A percentile compares a stretch with the other conserved stretches of the same genome.
phyloP scores from a whole-genome alignment of 2,329 filamentous ascomycete genomes.

The Beauveria varroae region DNA sequence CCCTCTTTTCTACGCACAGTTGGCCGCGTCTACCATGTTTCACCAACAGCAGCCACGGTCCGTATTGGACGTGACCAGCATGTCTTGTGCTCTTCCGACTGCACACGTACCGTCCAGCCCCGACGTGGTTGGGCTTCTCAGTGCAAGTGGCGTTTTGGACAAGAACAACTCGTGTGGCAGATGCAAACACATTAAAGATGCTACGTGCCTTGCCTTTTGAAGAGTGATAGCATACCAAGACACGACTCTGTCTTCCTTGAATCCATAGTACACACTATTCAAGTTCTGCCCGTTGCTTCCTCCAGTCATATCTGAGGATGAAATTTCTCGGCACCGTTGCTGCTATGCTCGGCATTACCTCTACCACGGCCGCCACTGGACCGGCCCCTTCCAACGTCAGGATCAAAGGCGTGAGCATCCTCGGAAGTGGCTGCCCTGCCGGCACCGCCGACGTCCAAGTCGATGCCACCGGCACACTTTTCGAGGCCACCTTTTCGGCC shows the following conservation, averaged over 20 bases:
- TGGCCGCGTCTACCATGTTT: background rate
- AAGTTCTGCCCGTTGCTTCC: background rate
- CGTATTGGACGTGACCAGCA: background rate
- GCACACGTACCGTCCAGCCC: background rate
- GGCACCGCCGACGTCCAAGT: slow-evolving; percentile 19
- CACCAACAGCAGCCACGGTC: slow-evolving; percentile 1
- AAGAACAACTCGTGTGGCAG: background rate
- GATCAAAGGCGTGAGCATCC: slow-evolving; percentile 16
- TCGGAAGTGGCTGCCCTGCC: slow-evolving; percentile 20
- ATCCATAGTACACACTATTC: background rate
- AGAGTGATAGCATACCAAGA: background rate
- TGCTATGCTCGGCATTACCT: slow-evolving; percentile 7
- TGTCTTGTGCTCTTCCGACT: background rate
- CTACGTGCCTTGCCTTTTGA: background rate
- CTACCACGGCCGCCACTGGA: background rate
- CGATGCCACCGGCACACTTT: slow-evolving; percentile 18
- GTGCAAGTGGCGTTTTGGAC: background rate
- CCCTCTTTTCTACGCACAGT: slow-evolving; percentile 2
- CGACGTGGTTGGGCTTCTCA: background rate
- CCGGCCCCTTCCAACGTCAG: slow-evolving; percentile 13
- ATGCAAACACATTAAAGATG: background rate
- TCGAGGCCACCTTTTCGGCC: slow-evolving; percentile 20
- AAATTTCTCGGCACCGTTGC: background rate
- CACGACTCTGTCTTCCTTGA: background rate
- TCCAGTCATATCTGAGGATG: background rate